Conservation (phyloP, 1,139 yeast genomes). For the Hyphopichia wangnamkhiaoensis region DNA sequence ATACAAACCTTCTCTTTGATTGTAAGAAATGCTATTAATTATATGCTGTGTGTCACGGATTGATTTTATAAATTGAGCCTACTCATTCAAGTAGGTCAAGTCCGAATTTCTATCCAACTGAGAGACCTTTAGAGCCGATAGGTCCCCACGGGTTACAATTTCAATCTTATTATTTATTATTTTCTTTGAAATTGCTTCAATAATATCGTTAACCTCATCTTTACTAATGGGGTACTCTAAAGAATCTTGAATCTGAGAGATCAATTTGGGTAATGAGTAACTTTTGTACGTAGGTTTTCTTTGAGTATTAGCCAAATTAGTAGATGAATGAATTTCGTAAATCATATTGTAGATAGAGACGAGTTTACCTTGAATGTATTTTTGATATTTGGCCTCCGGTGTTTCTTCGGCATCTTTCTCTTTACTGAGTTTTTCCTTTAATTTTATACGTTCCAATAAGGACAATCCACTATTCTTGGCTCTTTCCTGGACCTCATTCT, state of each 20-base stretch:
- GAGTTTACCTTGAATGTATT: constrained; percentile 43
- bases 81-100: not conserved
- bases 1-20: too few relatives aligned
- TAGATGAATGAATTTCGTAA: constrained; percentile 29
- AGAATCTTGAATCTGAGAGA: constrained; percentile 36
- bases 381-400: constrained; percentile 36
- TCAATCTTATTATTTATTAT: constrained; percentile 4
- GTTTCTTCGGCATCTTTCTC: constrained; percentile 14
- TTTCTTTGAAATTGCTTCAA: not conserved
- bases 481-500: constrained; percentile 21
- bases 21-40: constrained; percentile 5
- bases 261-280: constrained; percentile 26
- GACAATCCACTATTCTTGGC: constrained; percentile 33
- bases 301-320: too few relatives aligned
- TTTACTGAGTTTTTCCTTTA: constrained; percentile 30
- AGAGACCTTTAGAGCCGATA: constrained; percentile 18
- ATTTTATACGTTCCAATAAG: constrained; percentile 42
- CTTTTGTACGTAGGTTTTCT: constrained; percentile 14
- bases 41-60: too few relatives aligned
- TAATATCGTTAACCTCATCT: constrained; percentile 30
- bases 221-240: constrained; percentile 31
- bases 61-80: not conserved
- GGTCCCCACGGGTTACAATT: constrained; percentile 10
- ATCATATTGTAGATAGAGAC: constrained; percentile 39
- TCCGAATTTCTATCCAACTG: constrained; percentile 18